Base-by-base conservation (phyloP, 805 yeast genomes). In the Candida tallmaniae region DNA sequence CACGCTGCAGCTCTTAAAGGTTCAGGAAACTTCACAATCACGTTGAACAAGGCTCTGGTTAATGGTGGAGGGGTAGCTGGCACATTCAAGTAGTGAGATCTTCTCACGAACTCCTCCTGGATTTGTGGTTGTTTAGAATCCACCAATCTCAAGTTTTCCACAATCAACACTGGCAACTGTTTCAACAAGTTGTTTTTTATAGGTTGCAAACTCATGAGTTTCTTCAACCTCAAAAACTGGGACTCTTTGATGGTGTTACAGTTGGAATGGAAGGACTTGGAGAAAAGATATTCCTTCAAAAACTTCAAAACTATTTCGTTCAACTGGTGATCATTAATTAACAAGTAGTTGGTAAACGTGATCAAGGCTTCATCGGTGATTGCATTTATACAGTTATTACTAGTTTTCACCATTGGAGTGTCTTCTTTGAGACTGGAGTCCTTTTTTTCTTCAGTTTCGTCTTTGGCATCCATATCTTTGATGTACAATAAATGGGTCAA, bases 1-100 rank as follows among this genome's bases (percentile, higher is more conserved):
- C 97, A 93, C 20, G 87, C 74, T 4, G 95, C 85, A 0, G 97
- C 96, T 42, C 98, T 72, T 38, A 78, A 72, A 2, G 97, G 97
- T 59, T 93, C 98, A 9, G 78, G 73, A 35, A 88, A 61, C 19
- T 66, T 62, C 30, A 82, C 65, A 23, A 93, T 70, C 28, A 80
- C 74, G n/a, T 68, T 60, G 42, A 76, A 71, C 23, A 87, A 65
- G 3, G 68, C 69, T 2, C 61, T 61, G 3, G 81, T 69, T 22
- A 86, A 61, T 16, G 54, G 60, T 3, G 95, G 89, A 4, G 88
- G 78, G 4, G 68, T 64, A 1, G 69, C 63, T 2, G 96, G 95
- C 0, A 77, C 75, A 6, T 63, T 59, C 8, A 57, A 44, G 38
- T 51, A 49, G 10, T 51, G 43, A 5, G 83, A 73, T 47, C 87